Evolutionary conservation across 2,329 filamentous ascomycete genomes (phyloP).

Genomic region (Exophiala lecanii-corni): DNA sequence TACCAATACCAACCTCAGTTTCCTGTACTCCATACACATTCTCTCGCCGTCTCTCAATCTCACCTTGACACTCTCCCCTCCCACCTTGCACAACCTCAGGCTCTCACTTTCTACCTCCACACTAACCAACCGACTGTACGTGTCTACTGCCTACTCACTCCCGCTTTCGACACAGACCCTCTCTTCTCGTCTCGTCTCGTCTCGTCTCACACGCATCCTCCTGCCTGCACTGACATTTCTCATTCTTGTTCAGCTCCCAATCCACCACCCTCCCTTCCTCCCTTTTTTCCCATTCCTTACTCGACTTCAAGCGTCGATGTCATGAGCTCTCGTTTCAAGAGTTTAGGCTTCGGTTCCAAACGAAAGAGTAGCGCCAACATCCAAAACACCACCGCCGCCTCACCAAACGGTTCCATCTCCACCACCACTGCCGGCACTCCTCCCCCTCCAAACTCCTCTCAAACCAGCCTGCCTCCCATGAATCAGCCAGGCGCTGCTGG

Average conservation of each 20-base stretch:
- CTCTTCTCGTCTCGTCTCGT: background rate
- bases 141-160: background rate
- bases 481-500: conserved; percentile 48
- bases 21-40: no score
- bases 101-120: no score
- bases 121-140: no score
- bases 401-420: conserved; percentile 29
- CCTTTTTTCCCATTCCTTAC: background rate
- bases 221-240: background rate
- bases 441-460: conserved; percentile 42
- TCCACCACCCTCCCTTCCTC: background rate
- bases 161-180: background rate
- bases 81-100: no score
- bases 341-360: conserved; percentile 46
- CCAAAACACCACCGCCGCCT: conserved; percentile 28
- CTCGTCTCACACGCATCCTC: background rate
- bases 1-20: no score
- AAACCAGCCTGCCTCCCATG: conserved; percentile 54
- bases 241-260: background rate
- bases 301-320: conserved; percentile 38
- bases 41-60: no score
- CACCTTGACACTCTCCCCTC: no score
- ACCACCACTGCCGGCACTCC: conserved; percentile 33
- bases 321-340: conserved; percentile 50
- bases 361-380: conserved; percentile 47